These are phyloP conservation scores for Hygrocybe punicea DNA, from an alignment of 768 basidiomycete genomes.

Conservation along the genomic window DNA sequence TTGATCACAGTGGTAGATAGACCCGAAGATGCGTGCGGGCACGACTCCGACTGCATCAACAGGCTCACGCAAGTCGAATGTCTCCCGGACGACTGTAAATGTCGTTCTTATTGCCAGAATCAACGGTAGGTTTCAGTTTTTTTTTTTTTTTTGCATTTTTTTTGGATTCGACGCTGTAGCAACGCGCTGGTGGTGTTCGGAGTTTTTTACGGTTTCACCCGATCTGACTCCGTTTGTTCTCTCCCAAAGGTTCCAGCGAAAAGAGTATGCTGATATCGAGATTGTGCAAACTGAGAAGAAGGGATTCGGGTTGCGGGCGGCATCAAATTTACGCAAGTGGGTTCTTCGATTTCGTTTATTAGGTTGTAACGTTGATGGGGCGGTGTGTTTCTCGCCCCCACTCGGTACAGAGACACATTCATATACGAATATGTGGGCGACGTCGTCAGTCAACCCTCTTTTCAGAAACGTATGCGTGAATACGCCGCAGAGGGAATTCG, in stretches of 20 bases:
- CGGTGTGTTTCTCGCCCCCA: neutral
- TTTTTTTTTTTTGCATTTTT: neutral
- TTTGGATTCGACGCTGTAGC: too few relatives aligned
- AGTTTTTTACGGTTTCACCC: neutral
- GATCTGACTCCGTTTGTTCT: neutral
- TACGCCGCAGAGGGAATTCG: slow-evolving; percentile 91
- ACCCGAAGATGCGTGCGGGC: slow-evolving; percentile 72
- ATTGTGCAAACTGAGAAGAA: slow-evolving; percentile 95
- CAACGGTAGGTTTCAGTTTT: slow-evolving; percentile 63
- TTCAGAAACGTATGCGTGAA: slow-evolving; percentile 90
- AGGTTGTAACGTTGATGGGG: neutral
- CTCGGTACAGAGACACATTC: slow-evolving; percentile 67
- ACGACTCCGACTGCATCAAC: slow-evolving; percentile 92
- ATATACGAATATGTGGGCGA: slow-evolving; percentile 99
- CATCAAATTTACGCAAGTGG: slow-evolving; percentile 59
- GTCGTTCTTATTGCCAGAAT: slow-evolving; percentile 79
- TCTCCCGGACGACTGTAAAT: slow-evolving; percentile 83
- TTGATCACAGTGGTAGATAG: slow-evolving; percentile 52
- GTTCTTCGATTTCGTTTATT: slow-evolving; percentile 22
- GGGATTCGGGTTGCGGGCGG: slow-evolving; percentile 88
- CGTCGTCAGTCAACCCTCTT: slow-evolving; percentile 81
- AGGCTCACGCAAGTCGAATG: slow-evolving; percentile 97
- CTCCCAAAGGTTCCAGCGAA: slow-evolving; percentile 72
- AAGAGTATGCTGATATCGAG: slow-evolving; percentile 79
- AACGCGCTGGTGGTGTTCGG: neutral